Evolutionary conservation across 1,139 yeast species (phyloP), one percentile per base, ranked within the genome.

Genomic region (Kurtzmaniella quercitrusa): DNA sequence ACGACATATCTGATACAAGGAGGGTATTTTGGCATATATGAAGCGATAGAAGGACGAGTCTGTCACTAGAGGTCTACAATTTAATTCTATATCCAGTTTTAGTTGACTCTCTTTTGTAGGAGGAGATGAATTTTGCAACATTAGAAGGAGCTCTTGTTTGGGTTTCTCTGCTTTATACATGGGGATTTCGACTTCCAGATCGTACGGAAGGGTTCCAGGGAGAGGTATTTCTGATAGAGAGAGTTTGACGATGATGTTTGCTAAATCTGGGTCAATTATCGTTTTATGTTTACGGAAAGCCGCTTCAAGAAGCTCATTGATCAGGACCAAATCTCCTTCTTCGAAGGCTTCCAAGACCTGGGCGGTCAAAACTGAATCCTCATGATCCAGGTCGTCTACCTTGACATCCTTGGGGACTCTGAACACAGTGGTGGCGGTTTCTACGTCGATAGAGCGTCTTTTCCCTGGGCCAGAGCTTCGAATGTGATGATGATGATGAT

Each of bases 1-100:
- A 17, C 48, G 45, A 45, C 55, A 58, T 4, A 59, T 52, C n/a
- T 46, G 41, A 40, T 59, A 55, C 8, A 62, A 47, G 27, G 48
- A 44, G 7, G 58, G 58, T 31, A 63, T 50, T 39, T 52, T 53
- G 2, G 46, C 44, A 41, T 53, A 51, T 10, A 58, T 44, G 38
- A 42, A 42, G 15, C 46, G 16, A 42, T 57, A 52, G 42, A 49
- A 55, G 2, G 52, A 41, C 1, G 53, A 40, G 19, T 46, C 46
- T 21, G 45, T 45, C 17, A 49, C 51, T 55, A 44, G 7, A 52
- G 47, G 7, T 43, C 43, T 11, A 40, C 39, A 10, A 19, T 40
- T 37, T 9, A 17, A 6, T 31, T 9, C 9, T 6, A 12, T 27
- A 11, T 5, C 6, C 9, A 36, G 31, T 8, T 21, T 21, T 21